These are phyloP conservation scores for Scedosporium boydii DNA, from an alignment of 2,329 filamentous ascomycete species.

Conservation along the genomic window DNA sequence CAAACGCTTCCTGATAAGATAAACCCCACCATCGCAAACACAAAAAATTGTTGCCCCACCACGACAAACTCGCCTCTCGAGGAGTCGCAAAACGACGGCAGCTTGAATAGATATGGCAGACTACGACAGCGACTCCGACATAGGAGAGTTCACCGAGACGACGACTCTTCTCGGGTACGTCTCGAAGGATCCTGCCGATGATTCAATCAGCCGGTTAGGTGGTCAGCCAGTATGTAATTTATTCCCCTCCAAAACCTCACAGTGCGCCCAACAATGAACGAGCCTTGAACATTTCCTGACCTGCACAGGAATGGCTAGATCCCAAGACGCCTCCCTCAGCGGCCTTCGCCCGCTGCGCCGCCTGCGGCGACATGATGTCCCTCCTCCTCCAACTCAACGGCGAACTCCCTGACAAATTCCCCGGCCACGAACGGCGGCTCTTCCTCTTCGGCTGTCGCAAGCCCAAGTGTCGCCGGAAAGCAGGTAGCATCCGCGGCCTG, in stretches of 20 bases:
- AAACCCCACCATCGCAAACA: constrained; percentile 18
- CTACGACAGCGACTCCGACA: constrained; percentile 80
- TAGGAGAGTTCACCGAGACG: constrained; percentile 65
- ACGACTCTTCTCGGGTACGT: constrained; percentile 87
- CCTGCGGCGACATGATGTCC: constrained; percentile 75
- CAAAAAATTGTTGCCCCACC: constrained; percentile 33
- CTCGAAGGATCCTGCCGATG: constrained; percentile 66
- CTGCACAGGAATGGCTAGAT: constrained; percentile 70
- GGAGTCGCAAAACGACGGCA: constrained; percentile 11
- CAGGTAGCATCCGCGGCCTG: constrained; percentile 70
- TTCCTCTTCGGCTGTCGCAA: constrained; percentile 78
- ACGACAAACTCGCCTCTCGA: constrained; percentile 12
- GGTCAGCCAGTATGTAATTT: constrained; percentile 63
- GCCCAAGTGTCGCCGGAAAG: constrained; percentile 70
- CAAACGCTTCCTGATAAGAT: constrained; percentile 14
- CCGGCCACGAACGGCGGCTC: constrained; percentile 75
- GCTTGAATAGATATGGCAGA: constrained; percentile 46
- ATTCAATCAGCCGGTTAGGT: constrained; percentile 80
- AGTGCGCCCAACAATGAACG: constrained; percentile 1
- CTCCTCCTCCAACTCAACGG: constrained; percentile 86
- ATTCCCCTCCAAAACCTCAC: neutral
- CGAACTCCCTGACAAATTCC: constrained; percentile 78
- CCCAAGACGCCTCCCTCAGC: constrained; percentile 61
- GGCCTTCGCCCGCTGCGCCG: constrained; percentile 71
- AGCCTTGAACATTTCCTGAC: neutral